These are phyloP conservation scores for Trichoderma sp. DNA, from an alignment of 2,329 filamentous ascomycete genomes.

Conservation along the genomic window DNA sequence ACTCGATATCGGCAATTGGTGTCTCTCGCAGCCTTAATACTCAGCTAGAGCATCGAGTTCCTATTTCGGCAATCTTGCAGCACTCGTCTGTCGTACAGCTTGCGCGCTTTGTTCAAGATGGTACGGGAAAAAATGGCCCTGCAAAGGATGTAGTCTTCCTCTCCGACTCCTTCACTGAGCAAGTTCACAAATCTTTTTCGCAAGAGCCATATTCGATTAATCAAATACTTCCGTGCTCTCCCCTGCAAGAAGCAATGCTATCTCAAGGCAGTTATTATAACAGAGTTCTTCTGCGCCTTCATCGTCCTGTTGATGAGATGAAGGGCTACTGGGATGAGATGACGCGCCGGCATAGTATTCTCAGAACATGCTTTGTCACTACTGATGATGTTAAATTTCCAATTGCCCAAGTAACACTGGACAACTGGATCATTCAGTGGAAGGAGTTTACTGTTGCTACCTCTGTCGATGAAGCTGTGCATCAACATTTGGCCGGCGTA, in stretches of 20 bases:
- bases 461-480: constrained; percentile 41
- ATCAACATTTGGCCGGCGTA: constrained; percentile 43
- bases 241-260: constrained; percentile 86
- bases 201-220: constrained; percentile 43
- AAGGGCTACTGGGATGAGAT: constrained; percentile 63
- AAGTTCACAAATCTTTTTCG: constrained; percentile 25
- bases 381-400: constrained; percentile 63
- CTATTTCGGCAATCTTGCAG: constrained; percentile 70
- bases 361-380: constrained; percentile 73
- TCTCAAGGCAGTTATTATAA: constrained; percentile 69
- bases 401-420: constrained; percentile 71
- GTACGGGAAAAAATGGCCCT: not conserved
- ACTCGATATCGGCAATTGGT: constrained; percentile 79
- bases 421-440: constrained; percentile 47
- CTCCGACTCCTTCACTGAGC: constrained; percentile 28
- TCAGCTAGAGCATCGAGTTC: constrained; percentile 48
- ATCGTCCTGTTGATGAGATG: constrained; percentile 51
- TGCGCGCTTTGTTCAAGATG: constrained; percentile 35
- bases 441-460: constrained; percentile 35
- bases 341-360: constrained; percentile 68
- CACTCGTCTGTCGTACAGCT: constrained; percentile 67
- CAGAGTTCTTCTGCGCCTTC: constrained; percentile 64
- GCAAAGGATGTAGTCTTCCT: constrained; percentile 28
- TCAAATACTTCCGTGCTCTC: constrained; percentile 75
- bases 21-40: constrained; percentile 60